Conservation (phyloP, 2,329 filamentous ascomycete species). For the Fusarium sp. region DNA sequence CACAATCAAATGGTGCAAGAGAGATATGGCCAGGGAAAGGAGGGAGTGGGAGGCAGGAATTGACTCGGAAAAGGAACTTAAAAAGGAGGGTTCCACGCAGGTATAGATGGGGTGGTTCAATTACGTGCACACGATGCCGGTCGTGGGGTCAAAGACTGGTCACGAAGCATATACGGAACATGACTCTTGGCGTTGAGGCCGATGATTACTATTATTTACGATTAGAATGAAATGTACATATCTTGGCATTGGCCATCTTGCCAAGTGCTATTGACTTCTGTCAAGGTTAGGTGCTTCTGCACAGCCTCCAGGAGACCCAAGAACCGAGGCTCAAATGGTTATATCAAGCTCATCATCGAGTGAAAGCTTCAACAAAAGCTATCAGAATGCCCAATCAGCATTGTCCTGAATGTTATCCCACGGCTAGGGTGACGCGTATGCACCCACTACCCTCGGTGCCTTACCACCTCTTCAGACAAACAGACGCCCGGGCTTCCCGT, state of each 20-base stretch:
- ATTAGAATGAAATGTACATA: constrained; percentile 20
- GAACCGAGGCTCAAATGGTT: neutral
- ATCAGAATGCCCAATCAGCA: neutral
- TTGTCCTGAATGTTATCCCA: neutral
- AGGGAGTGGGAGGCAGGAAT: constrained; percentile 52
- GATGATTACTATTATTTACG: neutral
- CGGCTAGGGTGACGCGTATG: neutral
- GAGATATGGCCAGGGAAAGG: constrained; percentile 51
- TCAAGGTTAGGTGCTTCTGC: neutral
- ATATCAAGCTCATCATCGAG: neutral
- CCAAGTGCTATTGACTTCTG: neutral
- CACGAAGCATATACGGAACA: constrained; percentile 16
- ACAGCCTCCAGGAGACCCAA: neutral
- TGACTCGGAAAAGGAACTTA: constrained; percentile 35
- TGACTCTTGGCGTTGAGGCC: constrained; percentile 21
- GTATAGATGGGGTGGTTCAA: constrained; percentile 1
- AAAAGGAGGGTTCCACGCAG: constrained; percentile 26
- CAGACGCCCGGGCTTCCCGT: neutral
- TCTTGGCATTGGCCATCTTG: neutral
- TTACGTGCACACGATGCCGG: neutral
- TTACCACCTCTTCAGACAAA: neutral
- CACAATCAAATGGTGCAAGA: constrained; percentile 52
- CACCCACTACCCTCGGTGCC: neutral
- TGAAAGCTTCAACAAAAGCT: neutral
- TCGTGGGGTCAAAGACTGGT: constrained; percentile 4